phyloP scores from a whole-genome alignment of 306 rosid species.

The Hippophae gyantsensis region DNA sequence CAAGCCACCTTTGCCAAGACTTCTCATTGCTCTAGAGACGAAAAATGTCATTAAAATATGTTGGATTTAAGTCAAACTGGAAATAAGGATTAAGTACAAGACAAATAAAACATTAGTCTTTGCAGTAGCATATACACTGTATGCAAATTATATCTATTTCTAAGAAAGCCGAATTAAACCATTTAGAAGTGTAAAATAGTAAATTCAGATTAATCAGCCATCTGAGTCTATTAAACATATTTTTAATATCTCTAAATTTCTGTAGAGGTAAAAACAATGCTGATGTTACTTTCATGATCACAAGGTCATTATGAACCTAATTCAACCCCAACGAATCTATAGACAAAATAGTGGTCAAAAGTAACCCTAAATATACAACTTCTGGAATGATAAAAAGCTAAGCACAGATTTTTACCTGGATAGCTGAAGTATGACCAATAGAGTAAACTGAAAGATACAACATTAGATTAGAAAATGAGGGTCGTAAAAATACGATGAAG shows the following conservation, averaged over 20 bases:
- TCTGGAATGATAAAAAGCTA: slow-evolving; percentile 1
- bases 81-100: not conserved
- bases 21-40: slow-evolving; percentile 52
- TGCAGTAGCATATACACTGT: not conserved
- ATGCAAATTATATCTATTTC: no score
- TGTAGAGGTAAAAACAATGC: slow-evolving; percentile 7
- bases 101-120: not conserved
- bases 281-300: slow-evolving; percentile 17
- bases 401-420: slow-evolving; percentile 43
- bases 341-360: slow-evolving; percentile 3
- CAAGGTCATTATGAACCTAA: slow-evolving; percentile 9
- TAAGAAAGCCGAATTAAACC: slow-evolving; percentile 11
- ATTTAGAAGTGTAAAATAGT: not conserved
- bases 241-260: not conserved
- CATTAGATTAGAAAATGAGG: slow-evolving; percentile 23
- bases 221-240: slow-evolving; percentile 1
- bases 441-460: slow-evolving; percentile 40
- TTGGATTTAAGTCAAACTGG: not conserved
- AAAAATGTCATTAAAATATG: slow-evolving; percentile 14
- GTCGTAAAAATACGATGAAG: no score
- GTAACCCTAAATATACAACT: not conserved
- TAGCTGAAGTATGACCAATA: slow-evolving; percentile 43
- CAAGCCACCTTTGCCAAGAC: slow-evolving; percentile 62
- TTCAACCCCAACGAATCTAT: slow-evolving; percentile 6
- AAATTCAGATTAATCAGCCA: slow-evolving; percentile 14